Evolutionary conservation across 345 rosid species (phyloP).

Genomic region (Salix caprea): DNA sequence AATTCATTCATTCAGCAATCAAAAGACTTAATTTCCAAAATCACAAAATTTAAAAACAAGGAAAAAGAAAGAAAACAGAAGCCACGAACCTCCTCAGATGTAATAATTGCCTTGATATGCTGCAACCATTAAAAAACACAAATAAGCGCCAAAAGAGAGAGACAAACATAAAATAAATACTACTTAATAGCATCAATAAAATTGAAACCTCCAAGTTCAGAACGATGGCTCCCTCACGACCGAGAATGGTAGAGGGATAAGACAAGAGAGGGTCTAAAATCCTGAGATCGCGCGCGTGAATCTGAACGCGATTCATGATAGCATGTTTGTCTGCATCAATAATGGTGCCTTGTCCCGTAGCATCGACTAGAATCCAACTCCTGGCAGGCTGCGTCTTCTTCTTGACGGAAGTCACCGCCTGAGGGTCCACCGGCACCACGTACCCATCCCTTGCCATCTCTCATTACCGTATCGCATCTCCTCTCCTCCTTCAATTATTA

Average conservation of each 20-base stretch:
- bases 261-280: conserved; percentile 89
- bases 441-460: conserved; percentile 61
- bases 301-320: conserved; percentile 92
- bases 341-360: conserved; percentile 44
- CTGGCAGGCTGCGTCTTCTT: conserved; percentile 59
- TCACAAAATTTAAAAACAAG: neutral
- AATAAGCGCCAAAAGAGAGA: neutral
- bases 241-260: conserved; percentile 95
- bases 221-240: conserved; percentile 92
- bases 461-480: conserved; percentile 9
- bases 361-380: conserved; percentile 64
- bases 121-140: conserved; percentile 22
- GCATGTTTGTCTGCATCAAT: conserved; percentile 74
- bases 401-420: conserved; percentile 40
- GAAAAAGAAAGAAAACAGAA: neutral
- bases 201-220: conserved; percentile 75
- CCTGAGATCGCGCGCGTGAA: conserved; percentile 97
- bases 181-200: neutral
- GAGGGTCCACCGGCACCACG: conserved; percentile 69
- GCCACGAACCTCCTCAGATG: conserved; percentile 78
- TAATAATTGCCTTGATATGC: conserved; percentile 97
- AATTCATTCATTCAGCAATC: neutral
- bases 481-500: neutral
- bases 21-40: neutral
- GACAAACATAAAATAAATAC: neutral